A percentile compares a stretch with the other conserved stretches of the same genome.
Evolutionary conservation across 805 yeast genomes (phyloP).

Genomic region (Hanseniaspora guilliermondii): DNA sequence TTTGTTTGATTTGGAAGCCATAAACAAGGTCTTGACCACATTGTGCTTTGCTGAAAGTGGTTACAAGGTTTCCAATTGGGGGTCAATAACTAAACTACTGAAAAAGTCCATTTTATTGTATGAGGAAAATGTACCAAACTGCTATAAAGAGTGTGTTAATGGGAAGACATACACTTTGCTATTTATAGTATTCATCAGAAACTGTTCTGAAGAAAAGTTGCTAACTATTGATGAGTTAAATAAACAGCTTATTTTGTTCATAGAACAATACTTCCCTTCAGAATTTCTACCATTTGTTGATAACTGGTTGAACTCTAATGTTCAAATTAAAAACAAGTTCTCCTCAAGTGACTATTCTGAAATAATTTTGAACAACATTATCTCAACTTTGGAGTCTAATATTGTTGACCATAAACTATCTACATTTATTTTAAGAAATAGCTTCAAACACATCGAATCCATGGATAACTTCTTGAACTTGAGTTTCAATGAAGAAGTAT

Average conservation of each 20-base stretch:
- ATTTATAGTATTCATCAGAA: conserved; percentile 41
- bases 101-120: conserved; percentile 14
- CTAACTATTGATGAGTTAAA: conserved; percentile 35
- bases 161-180: conserved; percentile 33
- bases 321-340: not conserved
- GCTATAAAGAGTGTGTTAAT: conserved; percentile 4
- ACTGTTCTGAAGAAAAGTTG: conserved; percentile 34
- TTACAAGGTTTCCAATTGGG: conserved; percentile 47
- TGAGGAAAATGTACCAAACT: not conserved
- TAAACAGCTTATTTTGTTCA: conserved; percentile 32
- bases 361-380: not conserved
- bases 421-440: conserved; percentile 6
- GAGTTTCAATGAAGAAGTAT: not conserved
- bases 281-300: conserved; percentile 35
- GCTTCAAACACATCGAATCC: not conserved
- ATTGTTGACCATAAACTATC: not conserved
- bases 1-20: conserved; percentile 21
- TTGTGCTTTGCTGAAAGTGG: conserved; percentile 62
- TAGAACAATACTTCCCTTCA: conserved; percentile 31
- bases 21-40: conserved; percentile 34
- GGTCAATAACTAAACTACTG: conserved; percentile 14
- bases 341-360: not conserved
- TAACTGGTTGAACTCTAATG: conserved; percentile 25
- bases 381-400: not conserved
- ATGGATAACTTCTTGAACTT: not conserved